Evolutionary conservation across 2,329 filamentous ascomycete genomes (phyloP), one percentile per base, ranked within the genome.

Genomic region (Alternaria sp.): DNA sequence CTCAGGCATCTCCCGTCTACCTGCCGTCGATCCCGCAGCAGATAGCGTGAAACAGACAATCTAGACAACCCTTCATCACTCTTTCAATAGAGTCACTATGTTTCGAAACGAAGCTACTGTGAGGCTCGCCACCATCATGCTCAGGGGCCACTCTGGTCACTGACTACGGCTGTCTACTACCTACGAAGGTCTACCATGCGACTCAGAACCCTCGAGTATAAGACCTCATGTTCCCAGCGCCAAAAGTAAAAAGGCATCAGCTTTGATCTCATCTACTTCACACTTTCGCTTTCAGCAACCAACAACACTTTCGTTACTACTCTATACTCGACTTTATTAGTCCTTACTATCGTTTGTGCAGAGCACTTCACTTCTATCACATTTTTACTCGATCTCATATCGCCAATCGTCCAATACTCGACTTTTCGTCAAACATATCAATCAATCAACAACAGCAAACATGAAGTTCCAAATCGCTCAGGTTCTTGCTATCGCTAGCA

Each of bases 401-500:
- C 11, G 40, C 21, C 21, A 46, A 46, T 43, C 15, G 45, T 46
- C n/a, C 25, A 21, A 52, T 59, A 60, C 28, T 57, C 46, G 32
- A 30, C 19, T 51, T 51, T 56, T 46, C 53, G 13, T 53, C 46
- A 21, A 58, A 26, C 45, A 32, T 10, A 46, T 15, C 11, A 36
- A 40, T 4, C 28, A 32, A 32, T 30, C 12, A 23, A 59, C 12
- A 51, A 59, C 58, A 26, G 28, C 45, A 49, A 62, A 62, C 40
- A 62, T 62, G 59, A 62, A 62, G 59, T 62, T 59, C 59, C 30
- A 51, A 54, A 30, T 54, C 45, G 54, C 55, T 23, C 47, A 59
- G 40, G 40, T 62, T 30, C 45, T 62, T 28, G 55, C 55, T 59
- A 30, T 62, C 28, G 55, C 55, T 47, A 59, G 47, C 55, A 52